phyloP scores from a whole-genome alignment of 2,329 filamentous ascomycete genomes.

The Teratosphaeria epicoccoides region DNA sequence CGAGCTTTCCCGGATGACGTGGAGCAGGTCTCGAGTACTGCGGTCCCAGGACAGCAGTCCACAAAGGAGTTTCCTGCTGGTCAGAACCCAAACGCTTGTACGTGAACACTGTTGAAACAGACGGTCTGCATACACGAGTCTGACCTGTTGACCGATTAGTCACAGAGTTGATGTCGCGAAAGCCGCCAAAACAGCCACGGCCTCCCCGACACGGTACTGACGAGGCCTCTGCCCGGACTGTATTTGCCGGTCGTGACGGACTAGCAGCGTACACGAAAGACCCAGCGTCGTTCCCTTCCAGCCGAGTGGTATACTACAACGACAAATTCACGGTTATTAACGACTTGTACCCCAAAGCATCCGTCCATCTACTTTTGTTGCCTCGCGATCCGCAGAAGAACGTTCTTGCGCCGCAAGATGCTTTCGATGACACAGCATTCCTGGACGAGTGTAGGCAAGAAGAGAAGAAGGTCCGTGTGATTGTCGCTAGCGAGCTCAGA shows the following conservation, averaged over 20 bases:
- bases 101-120: background rate
- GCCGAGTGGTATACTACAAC: slow-evolving; percentile 54
- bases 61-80: slow-evolving; percentile 6
- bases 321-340: slow-evolving; percentile 65
- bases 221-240: slow-evolving; percentile 18
- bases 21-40: slow-evolving; percentile 10
- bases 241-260: slow-evolving; percentile 45
- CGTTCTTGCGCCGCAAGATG: slow-evolving; percentile 63
- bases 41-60: slow-evolving; percentile 9
- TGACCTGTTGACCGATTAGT: slow-evolving; percentile 24
- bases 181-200: slow-evolving; percentile 29
- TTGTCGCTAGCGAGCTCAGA: slow-evolving; percentile 67
- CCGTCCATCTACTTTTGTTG: slow-evolving; percentile 77
- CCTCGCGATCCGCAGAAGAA: slow-evolving; percentile 56
- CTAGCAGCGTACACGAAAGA: slow-evolving; percentile 56
- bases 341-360: slow-evolving; percentile 78
- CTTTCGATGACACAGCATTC: slow-evolving; percentile 61
- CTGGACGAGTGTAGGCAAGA: slow-evolving; percentile 53
- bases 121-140: background rate
- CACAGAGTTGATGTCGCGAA: slow-evolving; percentile 34
- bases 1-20: slow-evolving; percentile 11
- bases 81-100: slow-evolving; percentile 26
- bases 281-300: slow-evolving; percentile 50
- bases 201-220: slow-evolving; percentile 16
- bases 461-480: slow-evolving; percentile 46